These are phyloP conservation scores for Solanum corneliomulleri DNA, from an alignment of 257 asterid species.

Conservation along the genomic window DNA sequence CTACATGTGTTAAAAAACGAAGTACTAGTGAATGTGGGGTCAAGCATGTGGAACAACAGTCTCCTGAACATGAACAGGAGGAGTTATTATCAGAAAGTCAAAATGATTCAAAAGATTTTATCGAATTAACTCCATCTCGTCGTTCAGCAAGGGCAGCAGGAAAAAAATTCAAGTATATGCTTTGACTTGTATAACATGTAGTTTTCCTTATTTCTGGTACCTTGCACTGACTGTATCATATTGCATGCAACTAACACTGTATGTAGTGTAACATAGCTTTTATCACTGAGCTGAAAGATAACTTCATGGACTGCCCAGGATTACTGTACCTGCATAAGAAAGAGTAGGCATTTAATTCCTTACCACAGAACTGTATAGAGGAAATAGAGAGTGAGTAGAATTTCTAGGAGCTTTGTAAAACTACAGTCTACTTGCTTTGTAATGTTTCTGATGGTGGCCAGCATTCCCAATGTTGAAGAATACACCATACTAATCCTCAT, in stretches of 20 bases:
- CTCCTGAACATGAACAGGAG: slow-evolving; percentile 31
- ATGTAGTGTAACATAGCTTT: not conserved
- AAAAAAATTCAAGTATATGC: slow-evolving; percentile 46
- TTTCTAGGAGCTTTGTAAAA: too few species aligned
- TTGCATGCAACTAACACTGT: not conserved
- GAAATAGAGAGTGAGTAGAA: too few species aligned
- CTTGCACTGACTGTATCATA: not conserved
- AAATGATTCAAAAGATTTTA: slow-evolving; percentile 20
- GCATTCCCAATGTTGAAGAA: too few species aligned
- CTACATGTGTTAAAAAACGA: slow-evolving; percentile 14
- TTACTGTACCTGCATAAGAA: not conserved
- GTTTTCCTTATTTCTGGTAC: not conserved
- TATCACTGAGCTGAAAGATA: not conserved
- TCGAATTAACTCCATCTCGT: slow-evolving; percentile 54
- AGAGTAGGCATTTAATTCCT: not conserved
- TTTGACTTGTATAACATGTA: not conserved
- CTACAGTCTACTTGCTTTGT: too few species aligned
- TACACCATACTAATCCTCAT: too few species aligned
- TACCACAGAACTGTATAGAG: too few species aligned
- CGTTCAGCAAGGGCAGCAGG: slow-evolving; percentile 70
- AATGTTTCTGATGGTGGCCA: too few species aligned
- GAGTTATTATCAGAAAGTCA: slow-evolving; percentile 43
- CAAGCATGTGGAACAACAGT: slow-evolving; percentile 23
- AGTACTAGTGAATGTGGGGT: slow-evolving; percentile 15
- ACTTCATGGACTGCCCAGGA: not conserved